Base-by-base conservation (phyloP, 345 rosid genomes). In the Kernera saxatilis region DNA sequence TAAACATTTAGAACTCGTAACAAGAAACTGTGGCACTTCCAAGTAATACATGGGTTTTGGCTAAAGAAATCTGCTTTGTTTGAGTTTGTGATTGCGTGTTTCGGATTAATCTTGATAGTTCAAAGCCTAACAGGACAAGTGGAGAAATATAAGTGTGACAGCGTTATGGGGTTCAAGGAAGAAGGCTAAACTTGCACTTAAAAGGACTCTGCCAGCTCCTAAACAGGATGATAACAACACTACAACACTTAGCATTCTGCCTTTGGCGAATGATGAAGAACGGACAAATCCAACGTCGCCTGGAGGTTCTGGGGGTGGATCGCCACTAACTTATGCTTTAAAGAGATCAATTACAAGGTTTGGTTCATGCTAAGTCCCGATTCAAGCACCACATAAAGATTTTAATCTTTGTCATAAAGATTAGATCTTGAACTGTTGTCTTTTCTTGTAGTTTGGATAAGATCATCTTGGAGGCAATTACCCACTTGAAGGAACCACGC, bases 121-220 rank as follows among this genome's bases (percentile, higher is more conserved):
- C 25, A 33, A 72, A 39, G 11, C 27, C 21, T 71, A 69, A 67
- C 82, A 95, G 99, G 99, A 95, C 67, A 95, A 95, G 81, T 95
- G 99, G 99, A 89, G 99, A 81, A 95, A 95, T 75, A 95, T 95
- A 80, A 92, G 91, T 69, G 98, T 91, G 27, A 92, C 93, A 55
- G 91, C 90, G 19, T 86, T 82, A 82, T 86, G 99, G 97, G 87
- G 87, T 15, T 90, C 99, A 13, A 86, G 98, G 71, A 90, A 88
- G 79, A 95, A 88, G 80, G 89, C 96, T 58, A 90, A 88, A 79
- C 82, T 90, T 76, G 89, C 93, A 0, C 84, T 86, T 63, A 92
- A 83, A 81, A 87, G 80, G 81, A 73, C 70, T 69, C 82, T 70
- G 2, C 66, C 69, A 26, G 79, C 74, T 18, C 55, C 83, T 64